phyloP scores from a whole-genome alignment of 306 rosid species.

The Cercis canadensis region DNA sequence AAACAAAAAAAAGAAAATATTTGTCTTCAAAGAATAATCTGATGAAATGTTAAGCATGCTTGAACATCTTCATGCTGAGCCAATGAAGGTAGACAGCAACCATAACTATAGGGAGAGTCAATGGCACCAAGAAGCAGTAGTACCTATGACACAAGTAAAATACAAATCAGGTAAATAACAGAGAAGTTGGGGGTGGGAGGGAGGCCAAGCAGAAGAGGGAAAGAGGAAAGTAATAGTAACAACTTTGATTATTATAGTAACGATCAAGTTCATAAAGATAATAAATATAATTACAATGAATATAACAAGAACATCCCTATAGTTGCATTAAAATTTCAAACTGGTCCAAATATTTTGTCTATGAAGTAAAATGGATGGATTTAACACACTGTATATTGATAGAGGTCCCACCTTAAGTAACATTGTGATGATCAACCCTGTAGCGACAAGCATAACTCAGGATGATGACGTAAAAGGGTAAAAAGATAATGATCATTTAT shows the following conservation, averaged over 20 bases:
- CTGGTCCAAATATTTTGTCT: no score
- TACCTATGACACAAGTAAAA: conserved; percentile 52
- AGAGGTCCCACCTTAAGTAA: no score
- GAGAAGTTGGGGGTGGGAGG: neutral
- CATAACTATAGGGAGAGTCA: conserved; percentile 77
- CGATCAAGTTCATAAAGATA: neutral
- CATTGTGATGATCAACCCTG: no score
- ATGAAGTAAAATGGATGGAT: no score
- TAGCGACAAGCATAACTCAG: no score
- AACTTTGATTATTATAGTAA: neutral
- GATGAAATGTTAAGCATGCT: conserved; percentile 63
- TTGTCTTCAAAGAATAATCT: conserved; percentile 18
- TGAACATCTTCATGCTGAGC: conserved; percentile 93
- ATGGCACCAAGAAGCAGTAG: conserved; percentile 85
- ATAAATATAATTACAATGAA: no score
- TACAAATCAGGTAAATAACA: conserved; percentile 19
- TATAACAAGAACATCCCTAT: no score
- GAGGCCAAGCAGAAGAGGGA: neutral
- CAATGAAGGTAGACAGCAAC: conserved; percentile 83
- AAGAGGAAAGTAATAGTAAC: conserved; percentile 4
- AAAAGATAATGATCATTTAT: no score
- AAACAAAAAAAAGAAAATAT: neutral
- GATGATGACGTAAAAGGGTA: no score
- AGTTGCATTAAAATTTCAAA: no score
- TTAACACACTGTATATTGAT: no score